Conservation (phyloP, 257 asterid species). For the Capsicum rhomboideum region DNA sequence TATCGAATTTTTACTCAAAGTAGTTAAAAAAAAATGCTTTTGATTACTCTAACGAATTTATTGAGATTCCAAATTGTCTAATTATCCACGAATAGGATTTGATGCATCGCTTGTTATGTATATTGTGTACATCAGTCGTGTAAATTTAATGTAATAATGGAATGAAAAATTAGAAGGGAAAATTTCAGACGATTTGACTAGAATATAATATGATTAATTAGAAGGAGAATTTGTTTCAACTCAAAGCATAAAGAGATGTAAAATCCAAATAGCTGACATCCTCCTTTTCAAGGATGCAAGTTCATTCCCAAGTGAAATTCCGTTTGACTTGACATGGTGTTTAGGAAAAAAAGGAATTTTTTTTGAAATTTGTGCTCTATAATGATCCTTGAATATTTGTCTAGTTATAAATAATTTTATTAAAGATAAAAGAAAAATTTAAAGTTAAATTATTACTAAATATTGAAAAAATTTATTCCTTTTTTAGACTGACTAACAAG, state of each 20-base stretch:
- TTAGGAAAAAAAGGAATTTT: too few species aligned
- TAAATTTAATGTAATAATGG: not conserved
- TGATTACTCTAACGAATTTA: too few species aligned
- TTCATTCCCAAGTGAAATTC: not conserved
- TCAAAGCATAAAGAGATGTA: not conserved
- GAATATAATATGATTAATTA: not conserved
- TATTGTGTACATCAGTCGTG: not conserved
- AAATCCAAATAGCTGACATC: not conserved
- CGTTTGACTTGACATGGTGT: too few species aligned
- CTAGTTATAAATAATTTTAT: too few species aligned
- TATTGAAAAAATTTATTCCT: not conserved
- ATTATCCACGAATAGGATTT: not conserved
- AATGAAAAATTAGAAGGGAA: not conserved
- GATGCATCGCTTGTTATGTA: not conserved
- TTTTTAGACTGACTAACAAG: not conserved
- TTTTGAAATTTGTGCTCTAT: too few species aligned
- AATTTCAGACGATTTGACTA: not conserved
- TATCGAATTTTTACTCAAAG: too few species aligned
- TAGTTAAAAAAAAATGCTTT: too few species aligned
- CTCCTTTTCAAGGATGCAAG: not conserved
- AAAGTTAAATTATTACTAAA: not conserved
- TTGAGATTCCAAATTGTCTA: too few species aligned
- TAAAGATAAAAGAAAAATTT: not conserved
- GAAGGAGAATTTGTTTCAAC: not conserved
- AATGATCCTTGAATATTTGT: too few species aligned